Conservation (phyloP, 306 rosid species). For the Rubus idaeus region DNA sequence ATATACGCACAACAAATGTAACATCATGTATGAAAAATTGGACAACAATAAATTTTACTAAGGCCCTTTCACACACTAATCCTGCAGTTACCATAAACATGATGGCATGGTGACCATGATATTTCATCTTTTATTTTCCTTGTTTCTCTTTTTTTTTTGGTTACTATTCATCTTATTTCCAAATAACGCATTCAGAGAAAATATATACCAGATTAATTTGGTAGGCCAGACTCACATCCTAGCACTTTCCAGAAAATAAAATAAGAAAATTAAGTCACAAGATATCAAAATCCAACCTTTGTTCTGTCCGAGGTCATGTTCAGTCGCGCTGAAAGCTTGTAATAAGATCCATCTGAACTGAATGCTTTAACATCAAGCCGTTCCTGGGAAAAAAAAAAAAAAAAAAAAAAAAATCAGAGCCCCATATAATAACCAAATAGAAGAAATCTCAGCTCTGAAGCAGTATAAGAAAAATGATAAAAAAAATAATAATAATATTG, state of each 20-base stretch:
- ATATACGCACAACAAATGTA: not conserved
- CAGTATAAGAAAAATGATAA: not conserved
- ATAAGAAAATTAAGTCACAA: not conserved
- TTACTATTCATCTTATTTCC: not conserved
- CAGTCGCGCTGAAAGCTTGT: slow-evolving; percentile 84
- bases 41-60: not conserved
- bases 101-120: slow-evolving; percentile 1
- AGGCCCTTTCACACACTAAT: not conserved
- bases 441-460: slow-evolving; percentile 14
- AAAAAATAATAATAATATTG: not conserved
- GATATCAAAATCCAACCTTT: slow-evolving; percentile 55
- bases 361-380: slow-evolving; percentile 86
- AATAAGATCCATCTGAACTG: slow-evolving; percentile 83
- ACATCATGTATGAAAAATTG: not conserved
- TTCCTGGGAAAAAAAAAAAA: slow-evolving; percentile 47
- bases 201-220: not conserved
- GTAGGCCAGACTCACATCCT: not conserved
- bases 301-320: slow-evolving; percentile 93
- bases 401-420: slow-evolving; percentile 18
- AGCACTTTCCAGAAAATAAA: not conserved
- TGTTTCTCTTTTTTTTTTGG: too few relatives aligned
- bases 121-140: not conserved
- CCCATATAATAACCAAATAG: slow-evolving; percentile 22
- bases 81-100: not conserved
- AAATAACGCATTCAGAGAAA: not conserved